Percentiles rank a stretch among this genome's conserved stretches.
Evolutionary conservation across 495 filamentous ascomycete species (phyloP).

Genomic region (Endocarpon pusillum): DNA sequence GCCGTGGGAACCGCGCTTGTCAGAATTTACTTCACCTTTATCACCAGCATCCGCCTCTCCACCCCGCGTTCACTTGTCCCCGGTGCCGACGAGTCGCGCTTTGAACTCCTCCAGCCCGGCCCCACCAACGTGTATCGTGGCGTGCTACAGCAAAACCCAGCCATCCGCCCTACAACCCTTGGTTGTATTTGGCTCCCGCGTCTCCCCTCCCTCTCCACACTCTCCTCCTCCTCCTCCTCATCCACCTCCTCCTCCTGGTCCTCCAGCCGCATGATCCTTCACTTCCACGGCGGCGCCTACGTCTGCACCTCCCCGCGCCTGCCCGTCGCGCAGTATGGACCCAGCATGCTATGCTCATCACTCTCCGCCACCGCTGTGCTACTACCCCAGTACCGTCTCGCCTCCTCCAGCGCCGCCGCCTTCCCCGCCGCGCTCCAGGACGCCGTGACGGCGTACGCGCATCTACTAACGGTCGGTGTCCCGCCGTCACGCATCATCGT

Average conservation of each 20-base stretch:
- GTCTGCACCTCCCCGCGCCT: conserved; percentile 22
- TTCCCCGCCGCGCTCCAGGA: conserved; percentile 33
- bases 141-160: conserved; percentile 1
- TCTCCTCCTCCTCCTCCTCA: not conserved
- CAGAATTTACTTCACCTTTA: not conserved
- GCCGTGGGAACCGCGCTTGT: not conserved
- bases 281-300: conserved; percentile 35
- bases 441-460: conserved; percentile 23
- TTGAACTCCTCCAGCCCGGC: conserved; percentile 3
- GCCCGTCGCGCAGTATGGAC: conserved; percentile 17
- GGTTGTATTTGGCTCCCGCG: conserved; percentile 5
- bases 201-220: not conserved
- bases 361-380: conserved; percentile 14
- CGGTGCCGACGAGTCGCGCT: conserved; percentile 2
- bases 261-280: too few relatives aligned
- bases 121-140: not conserved
- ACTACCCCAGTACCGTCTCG: conserved; percentile 23
- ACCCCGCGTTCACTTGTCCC: conserved; percentile 1
- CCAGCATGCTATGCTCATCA: not conserved
- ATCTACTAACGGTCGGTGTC: conserved; percentile 19
- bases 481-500: conserved; percentile 20
- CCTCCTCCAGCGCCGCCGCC: conserved; percentile 13
- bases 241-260: not conserved
- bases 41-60: not conserved
- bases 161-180: conserved; percentile 3